These are phyloP conservation scores for Trichoderma semiorbis DNA, from an alignment of 2,329 filamentous ascomycete species.

Conservation along the genomic window DNA sequence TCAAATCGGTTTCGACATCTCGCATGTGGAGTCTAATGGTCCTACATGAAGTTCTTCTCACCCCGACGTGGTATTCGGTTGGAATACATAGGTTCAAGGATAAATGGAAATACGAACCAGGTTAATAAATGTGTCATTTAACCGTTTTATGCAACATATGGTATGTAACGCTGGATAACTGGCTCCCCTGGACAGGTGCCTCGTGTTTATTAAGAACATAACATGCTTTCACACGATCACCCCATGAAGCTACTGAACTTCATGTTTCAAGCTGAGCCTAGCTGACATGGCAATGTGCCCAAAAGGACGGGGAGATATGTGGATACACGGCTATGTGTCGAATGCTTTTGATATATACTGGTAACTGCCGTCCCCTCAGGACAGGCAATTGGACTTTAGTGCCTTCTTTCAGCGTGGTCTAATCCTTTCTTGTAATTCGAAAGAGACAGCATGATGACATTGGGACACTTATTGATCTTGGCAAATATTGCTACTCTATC, in stretches of 20 bases:
- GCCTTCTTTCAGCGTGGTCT: neutral
- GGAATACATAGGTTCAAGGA: neutral
- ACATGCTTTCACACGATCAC: neutral
- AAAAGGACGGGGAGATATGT: neutral
- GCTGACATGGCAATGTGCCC: neutral
- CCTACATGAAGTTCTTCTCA: no score
- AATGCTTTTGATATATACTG: neutral
- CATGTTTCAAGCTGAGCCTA: neutral
- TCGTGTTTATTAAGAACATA: neutral
- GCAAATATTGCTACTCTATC: neutral
- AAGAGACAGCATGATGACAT: neutral
- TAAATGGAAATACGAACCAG: neutral
- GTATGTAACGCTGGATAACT: neutral
- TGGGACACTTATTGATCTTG: neutral
- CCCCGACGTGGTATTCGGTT: neutral
- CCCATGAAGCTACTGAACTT: neutral
- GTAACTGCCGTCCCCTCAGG: neutral
- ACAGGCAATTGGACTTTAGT: no score
- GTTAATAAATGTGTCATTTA: neutral
- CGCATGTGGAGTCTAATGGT: neutral
- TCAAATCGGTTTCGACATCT: neutral
- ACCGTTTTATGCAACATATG: neutral
- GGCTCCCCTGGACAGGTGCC: no score
- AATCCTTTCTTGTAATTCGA: neutral
- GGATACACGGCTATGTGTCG: neutral